phyloP scores from a whole-genome alignment of 2,329 filamentous ascomycete genomes.

The Amylocarpus encephaloides region DNA sequence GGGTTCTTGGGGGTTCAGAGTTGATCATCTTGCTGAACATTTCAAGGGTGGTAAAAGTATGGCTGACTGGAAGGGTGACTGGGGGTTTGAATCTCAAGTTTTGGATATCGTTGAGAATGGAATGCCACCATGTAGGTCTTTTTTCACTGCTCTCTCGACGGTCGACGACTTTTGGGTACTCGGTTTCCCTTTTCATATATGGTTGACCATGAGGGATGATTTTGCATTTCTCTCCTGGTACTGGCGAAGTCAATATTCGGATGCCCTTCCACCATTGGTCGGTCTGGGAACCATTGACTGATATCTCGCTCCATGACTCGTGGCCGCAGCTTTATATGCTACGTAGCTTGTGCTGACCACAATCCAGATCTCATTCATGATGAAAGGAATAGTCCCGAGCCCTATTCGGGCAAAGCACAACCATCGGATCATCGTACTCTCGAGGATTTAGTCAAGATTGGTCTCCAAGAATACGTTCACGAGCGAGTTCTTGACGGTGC shows the following conservation, averaged over 20 bases:
- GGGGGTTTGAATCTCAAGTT: slow-evolving; percentile 58
- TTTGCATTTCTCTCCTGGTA: no score
- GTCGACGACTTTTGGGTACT: slow-evolving; percentile 21
- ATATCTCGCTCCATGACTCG: no score
- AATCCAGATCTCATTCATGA: slow-evolving; percentile 54
- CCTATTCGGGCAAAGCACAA: slow-evolving; percentile 38
- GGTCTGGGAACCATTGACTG: no score
- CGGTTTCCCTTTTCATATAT: not conserved
- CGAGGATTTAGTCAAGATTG: slow-evolving; percentile 56
- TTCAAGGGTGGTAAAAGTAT: slow-evolving; percentile 61
- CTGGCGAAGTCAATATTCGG: no score
- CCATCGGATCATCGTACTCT: slow-evolving; percentile 46
- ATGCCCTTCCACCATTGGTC: no score
- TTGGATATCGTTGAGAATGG: slow-evolving; percentile 60
- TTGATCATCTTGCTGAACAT: slow-evolving; percentile 61
- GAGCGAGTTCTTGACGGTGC: slow-evolving; percentile 37
- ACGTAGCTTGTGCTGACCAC: slow-evolving; percentile 12
- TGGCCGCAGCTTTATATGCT: no score
- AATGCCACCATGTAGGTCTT: slow-evolving; percentile 55
- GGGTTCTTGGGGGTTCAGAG: slow-evolving; percentile 54
- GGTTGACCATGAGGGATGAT: no score
- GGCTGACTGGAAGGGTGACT: slow-evolving; percentile 65
- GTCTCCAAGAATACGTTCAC: slow-evolving; percentile 48
- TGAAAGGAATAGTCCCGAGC: slow-evolving; percentile 51
- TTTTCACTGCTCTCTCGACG: slow-evolving; percentile 4